Base-by-base conservation (phyloP, 495 filamentous ascomycete genomes). In the Neurospora sp. region DNA sequence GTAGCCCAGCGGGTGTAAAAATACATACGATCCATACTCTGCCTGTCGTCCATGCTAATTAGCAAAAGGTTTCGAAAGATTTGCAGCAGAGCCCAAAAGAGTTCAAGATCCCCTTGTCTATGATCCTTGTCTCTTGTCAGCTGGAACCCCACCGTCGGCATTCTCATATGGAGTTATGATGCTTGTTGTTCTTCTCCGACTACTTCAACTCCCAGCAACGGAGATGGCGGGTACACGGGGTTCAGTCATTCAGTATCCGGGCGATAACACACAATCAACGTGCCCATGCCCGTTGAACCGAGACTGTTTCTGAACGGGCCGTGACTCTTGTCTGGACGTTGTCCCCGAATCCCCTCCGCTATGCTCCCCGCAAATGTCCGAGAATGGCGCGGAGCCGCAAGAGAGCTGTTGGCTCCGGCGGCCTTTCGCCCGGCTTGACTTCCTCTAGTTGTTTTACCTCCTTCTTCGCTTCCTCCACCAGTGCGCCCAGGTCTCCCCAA, bases 401-500 rank as follows among this genome's bases (percentile, higher is more conserved):
- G 2, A 82, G 73, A 1, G 80, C 76, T 4, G 22, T 76, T 6
- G 77, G 76, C 70, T 79, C 73, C 8, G 76, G 74, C 5, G 77
- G 75, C n/a, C 73, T 76, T 70, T 76, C 69, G 45, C 73, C 74
- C 37, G 75, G 72, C 12, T 73, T 53, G 4, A 71, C 71, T 41
- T 78, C 73, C 40, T 80, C 72, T 17, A 81, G 74, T 35, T 71
- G 45, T 44, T 76, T 42, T 44, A 92, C 79, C 77, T 94, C 92
- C 69, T 82, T 76, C 48, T 82, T 82, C n/a, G 92, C 91, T 65
- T 88, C 86, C 72, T 87, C 82, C 40, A 92, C 82, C 45, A 90
- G 82, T n/a, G 88, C 86, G 27, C 84, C 75, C 53, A 93, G 79
- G 74, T 89, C 90, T 73, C 92, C 92, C 92, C 92, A 95, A 12